phyloP scores from a whole-genome alignment of 495 filamentous ascomycete genomes.

The Massariosphaeria phaeospora region DNA sequence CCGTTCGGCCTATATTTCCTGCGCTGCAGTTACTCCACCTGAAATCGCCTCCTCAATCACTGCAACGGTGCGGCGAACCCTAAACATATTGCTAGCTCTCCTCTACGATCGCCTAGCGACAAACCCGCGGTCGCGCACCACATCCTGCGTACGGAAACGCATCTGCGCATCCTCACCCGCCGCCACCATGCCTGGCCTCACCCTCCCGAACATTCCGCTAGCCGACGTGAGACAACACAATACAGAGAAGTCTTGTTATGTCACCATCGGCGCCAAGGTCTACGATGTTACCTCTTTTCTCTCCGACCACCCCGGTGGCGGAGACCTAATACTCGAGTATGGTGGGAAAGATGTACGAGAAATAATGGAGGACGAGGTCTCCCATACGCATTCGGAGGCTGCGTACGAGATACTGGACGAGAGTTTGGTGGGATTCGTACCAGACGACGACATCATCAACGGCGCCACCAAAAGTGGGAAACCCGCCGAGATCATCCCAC shows the following conservation, averaged over 20 bases:
- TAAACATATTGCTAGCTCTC: slow-evolving; percentile 17
- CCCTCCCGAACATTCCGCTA: slow-evolving; percentile 70
- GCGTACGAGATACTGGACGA: slow-evolving; percentile 92
- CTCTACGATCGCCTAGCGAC: background rate
- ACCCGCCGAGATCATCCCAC: slow-evolving; percentile 48
- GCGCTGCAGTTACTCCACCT: no score
- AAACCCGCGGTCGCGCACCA: background rate
- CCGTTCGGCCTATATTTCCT: background rate
- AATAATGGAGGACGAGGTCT: slow-evolving; percentile 77
- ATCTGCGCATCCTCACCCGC: slow-evolving; percentile 3
- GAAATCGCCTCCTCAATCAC: background rate
- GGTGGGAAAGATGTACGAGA: slow-evolving; percentile 79
- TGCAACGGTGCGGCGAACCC: background rate
- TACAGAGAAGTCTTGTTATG: slow-evolving; percentile 80
- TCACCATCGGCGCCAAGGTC: slow-evolving; percentile 81
- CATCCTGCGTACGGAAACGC: background rate
- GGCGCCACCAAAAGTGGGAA: slow-evolving; percentile 44
- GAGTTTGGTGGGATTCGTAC: slow-evolving; percentile 73
- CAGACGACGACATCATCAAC: slow-evolving; percentile 45
- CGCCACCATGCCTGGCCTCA: slow-evolving; percentile 42
- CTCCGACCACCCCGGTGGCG: slow-evolving; percentile 83
- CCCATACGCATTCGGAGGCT: slow-evolving; percentile 79
- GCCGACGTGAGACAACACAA: slow-evolving; percentile 79
- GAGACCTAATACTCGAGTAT: slow-evolving; percentile 82
- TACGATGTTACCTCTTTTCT: slow-evolving; percentile 93